Base-by-base conservation (phyloP, 1,139 yeast species). In the Hanseniaspora gamundiae region DNA sequence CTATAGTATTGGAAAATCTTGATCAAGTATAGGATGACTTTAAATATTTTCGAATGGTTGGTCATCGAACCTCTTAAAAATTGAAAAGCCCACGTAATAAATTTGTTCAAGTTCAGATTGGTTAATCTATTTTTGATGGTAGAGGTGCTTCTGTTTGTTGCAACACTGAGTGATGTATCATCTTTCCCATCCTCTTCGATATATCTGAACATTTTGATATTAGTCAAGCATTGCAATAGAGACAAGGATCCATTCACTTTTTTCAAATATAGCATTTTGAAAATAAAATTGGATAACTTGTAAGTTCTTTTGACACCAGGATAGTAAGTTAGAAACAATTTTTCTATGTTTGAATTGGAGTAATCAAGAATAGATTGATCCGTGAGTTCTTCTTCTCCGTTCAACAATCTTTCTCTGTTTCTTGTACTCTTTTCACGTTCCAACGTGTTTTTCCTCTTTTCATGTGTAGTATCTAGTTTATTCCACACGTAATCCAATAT, bases 261-360 rank as follows among this genome's bases (percentile, higher is more conserved):
- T 19, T 41, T 44, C 17, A 41, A 40, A 11, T 41, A 44, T 4
- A 38, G 19, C 4, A 44, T 20, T 35, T 41, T 41, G 5, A 35
- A 13, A 5, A 30, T 24, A 26, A 44, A 35, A 9, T 40, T 44
- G 3, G 39, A 9, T 2, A 39, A n/a, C 9, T 28, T 35, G 35
- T 39, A 24, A 17, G 14, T 21, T 28, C 24, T 38, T 36, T 44
- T 41, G 1, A 44, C 22, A 8, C 11, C 10, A 5, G 47, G 47
- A 13, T 41, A 45, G 6, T 19, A 19, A 21, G 36, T 40, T 9
- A 42, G 27, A 40, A 45, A 39, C 13, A 42, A 6, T 4, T 26
- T 31, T n/a, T 41, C 39, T 16, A 28, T 39, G 6, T 28, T 35
- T 7, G 40, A 8, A 9, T 40, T 20, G 13, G 31, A 28, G 31